These are phyloP conservation scores for Terana coerulea DNA, from an alignment of 768 basidiomycete genomes.

Conservation along the genomic window DNA sequence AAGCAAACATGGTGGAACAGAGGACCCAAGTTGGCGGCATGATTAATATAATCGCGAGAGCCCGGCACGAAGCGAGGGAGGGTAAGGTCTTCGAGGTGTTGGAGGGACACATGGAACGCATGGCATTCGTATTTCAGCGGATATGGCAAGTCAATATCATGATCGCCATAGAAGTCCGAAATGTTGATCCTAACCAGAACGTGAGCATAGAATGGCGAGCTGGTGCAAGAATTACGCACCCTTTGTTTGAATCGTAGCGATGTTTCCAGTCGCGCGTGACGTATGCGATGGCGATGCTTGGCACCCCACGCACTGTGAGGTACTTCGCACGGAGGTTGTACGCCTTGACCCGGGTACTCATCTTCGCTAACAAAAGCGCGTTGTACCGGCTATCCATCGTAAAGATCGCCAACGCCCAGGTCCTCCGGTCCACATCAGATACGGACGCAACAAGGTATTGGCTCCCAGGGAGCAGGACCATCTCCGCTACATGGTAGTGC, in stretches of 20 bases:
- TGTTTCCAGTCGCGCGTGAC: constrained; percentile 32
- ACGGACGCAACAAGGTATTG: constrained; percentile 14
- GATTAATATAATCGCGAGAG: constrained; percentile 34
- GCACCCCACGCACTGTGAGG: constrained; percentile 37
- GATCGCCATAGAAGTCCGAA: constrained; percentile 31
- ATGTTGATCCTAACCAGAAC: constrained; percentile 31
- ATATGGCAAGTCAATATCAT: constrained; percentile 38
- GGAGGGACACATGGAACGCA: constrained; percentile 39
- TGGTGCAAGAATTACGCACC: constrained; percentile 3
- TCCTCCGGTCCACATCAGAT: not conserved
- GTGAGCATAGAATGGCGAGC: not conserved
- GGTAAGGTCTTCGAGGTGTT: constrained; percentile 38
- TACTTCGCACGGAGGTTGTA: constrained; percentile 59
- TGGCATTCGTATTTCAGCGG: constrained; percentile 43
- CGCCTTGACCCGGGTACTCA: constrained; percentile 43
- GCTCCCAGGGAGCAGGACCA: constrained; percentile 10
- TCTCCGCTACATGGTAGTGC: constrained; percentile 8
- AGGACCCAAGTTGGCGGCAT: constrained; percentile 30
- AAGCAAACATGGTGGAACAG: constrained; percentile 39
- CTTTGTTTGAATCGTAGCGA: not conserved
- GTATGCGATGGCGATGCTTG: constrained; percentile 58
- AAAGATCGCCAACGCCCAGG: constrained; percentile 10
- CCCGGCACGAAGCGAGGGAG: constrained; percentile 39
- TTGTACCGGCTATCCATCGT: constrained; percentile 7
- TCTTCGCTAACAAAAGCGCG: constrained; percentile 8